phyloP scores from a whole-genome alignment of 495 filamentous ascomycete species.

The Jackrogersella minutella region DNA sequence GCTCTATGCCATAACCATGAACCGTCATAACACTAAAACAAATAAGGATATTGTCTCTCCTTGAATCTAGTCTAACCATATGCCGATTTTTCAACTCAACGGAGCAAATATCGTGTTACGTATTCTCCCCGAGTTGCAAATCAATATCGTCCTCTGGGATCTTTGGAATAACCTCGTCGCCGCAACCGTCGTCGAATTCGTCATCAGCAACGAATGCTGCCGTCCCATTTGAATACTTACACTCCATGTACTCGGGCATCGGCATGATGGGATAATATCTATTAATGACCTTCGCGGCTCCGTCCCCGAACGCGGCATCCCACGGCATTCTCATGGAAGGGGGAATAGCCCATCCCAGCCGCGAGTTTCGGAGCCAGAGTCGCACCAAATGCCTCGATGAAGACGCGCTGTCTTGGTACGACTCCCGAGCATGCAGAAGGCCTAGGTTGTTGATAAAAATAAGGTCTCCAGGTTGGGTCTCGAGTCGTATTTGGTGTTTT shows the following conservation, averaged over 20 bases:
- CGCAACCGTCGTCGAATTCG: slow-evolving; percentile 43
- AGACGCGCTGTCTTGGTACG: slow-evolving; percentile 51
- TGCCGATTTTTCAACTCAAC: not conserved
- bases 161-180: slow-evolving; percentile 13
- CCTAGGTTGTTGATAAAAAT: slow-evolving; percentile 70
- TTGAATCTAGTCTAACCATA: not conserved
- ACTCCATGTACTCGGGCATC: slow-evolving; percentile 49
- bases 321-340: slow-evolving; percentile 52
- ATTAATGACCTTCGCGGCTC: slow-evolving; percentile 29
- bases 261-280: slow-evolving; percentile 49
- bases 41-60: not conserved
- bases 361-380: slow-evolving; percentile 58
- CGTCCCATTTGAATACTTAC: slow-evolving; percentile 55
- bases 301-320: slow-evolving; percentile 52
- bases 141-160: not conserved
- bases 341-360: slow-evolving; percentile 52
- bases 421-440: slow-evolving; percentile 64
- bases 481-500: slow-evolving; percentile 49
- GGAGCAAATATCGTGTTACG: not conserved
- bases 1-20: not conserved
- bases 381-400: slow-evolving; percentile 58
- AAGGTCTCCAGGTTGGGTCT: slow-evolving; percentile 65
- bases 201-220: slow-evolving; percentile 53
- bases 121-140: slow-evolving; percentile 1
- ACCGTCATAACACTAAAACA: not conserved